Conservation (phyloP, 2,329 filamentous ascomycete species). For the Mariannaea sp. region DNA sequence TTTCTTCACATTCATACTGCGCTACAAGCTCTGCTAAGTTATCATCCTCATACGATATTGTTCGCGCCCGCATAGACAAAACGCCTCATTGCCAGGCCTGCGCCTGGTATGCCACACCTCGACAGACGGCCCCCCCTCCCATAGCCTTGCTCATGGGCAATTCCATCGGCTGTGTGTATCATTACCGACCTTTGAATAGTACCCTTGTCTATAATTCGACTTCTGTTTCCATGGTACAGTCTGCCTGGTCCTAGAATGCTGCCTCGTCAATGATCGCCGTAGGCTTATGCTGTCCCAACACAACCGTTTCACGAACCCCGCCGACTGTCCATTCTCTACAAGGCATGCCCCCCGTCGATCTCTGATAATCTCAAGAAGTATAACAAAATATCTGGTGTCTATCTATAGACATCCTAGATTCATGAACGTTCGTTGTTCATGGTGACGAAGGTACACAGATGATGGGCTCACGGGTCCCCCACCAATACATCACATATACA, state of each 20-base stretch:
- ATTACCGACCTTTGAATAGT: conserved; percentile 17
- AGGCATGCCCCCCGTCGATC: no score
- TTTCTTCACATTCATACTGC: no score
- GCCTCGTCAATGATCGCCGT: conserved; percentile 17
- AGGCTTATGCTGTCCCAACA: conserved; percentile 22
- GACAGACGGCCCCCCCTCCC: no score
- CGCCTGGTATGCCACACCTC: conserved; percentile 16
- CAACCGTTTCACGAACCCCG: no score
- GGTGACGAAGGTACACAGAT: no score
- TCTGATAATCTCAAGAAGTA: no score
- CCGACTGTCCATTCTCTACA: conserved; percentile 12
- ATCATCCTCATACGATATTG: conserved; percentile 3
- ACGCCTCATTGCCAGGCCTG: conserved; percentile 15
- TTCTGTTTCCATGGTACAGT: conserved; percentile 22
- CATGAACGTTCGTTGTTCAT: no score
- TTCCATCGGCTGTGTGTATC: conserved; percentile 21
- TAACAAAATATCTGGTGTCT: no score
- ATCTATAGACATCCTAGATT: no score
- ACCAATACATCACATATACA: conserved; percentile 38
- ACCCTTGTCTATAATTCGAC: conserved; percentile 16
- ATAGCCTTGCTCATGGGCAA: conserved; percentile 10
- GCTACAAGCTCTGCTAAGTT: background rate
- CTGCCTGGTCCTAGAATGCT: background rate
- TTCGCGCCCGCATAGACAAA: conserved; percentile 8
- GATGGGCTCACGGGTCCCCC: no score